Evolutionary conservation across 345 rosid genomes (phyloP).

Genomic region (Heritiera fomes): DNA sequence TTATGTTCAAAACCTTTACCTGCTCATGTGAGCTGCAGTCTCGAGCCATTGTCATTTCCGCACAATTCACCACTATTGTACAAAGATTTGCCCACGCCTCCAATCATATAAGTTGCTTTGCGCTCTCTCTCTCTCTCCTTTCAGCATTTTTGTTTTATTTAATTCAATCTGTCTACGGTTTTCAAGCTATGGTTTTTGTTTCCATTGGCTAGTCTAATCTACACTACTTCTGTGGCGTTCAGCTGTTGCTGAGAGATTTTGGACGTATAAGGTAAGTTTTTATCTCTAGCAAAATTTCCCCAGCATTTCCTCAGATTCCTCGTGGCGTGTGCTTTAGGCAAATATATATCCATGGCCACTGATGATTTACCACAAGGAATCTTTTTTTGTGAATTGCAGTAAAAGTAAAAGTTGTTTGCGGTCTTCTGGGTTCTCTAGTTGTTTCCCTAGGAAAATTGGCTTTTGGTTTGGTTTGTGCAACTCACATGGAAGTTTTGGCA

Average conservation of each 20-base stretch:
- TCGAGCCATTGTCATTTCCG: conserved; percentile 17
- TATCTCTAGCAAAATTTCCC: conserved; percentile 19
- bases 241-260: neutral
- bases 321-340: conserved; percentile 31
- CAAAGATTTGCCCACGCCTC: conserved; percentile 21
- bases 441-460: neutral
- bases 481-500: conserved; percentile 7
- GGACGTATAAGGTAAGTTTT: conserved; percentile 25
- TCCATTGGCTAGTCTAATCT: conserved; percentile 1
- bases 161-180: neutral
- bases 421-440: neutral
- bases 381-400: conserved; percentile 30
- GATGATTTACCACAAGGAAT: conserved; percentile 18
- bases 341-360: conserved; percentile 19
- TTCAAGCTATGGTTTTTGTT: conserved; percentile 12
- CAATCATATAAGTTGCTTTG: conserved; percentile 12
- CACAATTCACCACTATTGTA: conserved; percentile 9
- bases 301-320: conserved; percentile 15
- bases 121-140: neutral
- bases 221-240: conserved; percentile 14
- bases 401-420: conserved; percentile 23
- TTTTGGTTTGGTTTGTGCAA: neutral
- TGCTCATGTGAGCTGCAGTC: conserved; percentile 36
- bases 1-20: neutral
- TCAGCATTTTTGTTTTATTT: neutral